Evolutionary conservation across 805 yeast species (phyloP), one percentile per base, ranked within the genome.

Genomic region (Suhomyces tanzawaensis): DNA sequence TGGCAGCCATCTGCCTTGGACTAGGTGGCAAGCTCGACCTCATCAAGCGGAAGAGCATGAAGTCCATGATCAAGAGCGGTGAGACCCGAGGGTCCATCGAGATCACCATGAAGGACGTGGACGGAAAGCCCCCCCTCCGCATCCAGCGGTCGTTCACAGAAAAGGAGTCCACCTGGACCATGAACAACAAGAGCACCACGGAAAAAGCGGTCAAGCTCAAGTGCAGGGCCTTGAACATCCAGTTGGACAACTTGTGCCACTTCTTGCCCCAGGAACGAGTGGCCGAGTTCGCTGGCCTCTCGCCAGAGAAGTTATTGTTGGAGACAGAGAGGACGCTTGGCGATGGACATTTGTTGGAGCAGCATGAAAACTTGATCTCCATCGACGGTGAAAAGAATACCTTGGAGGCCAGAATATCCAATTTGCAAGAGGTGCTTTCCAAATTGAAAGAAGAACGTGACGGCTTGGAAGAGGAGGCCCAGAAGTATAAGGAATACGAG

Each of bases 241-340:
- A 93, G 54, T 69, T 93, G 40, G 95, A 88, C 55, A 93, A 91
- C 56, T 69, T 91, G 34, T 90, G 98, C 54, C 97, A 91, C 56
- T 93, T 93, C 53, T 66, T 93, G 39, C 96, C 99, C 0, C 99
- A 93, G 57, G 98, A 91, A 51, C 72, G 95, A 42, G 98, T 93
- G 5, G 91, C 95, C 2, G 88, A 86, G 47, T 93, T 93, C 67
- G 95, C 97, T 0, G 76, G 82, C 3, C 64, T 87, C 47, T 74
- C 85, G 19, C 85, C 95, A 1, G 89, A 85, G 45, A 79, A 79
- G 42, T 64, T 91, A 7, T 67, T 93, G 9, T 52, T 69, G 18
- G 95, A 87, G 51, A 86, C 95, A 1, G 87, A 89, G 52, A 66
- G 91, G 42, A 88, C 96, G 1, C 76, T 88, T 22, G 86, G 84